phyloP scores from a whole-genome alignment of 148 eudicot genomes.

The Gaultheria prostrata region DNA sequence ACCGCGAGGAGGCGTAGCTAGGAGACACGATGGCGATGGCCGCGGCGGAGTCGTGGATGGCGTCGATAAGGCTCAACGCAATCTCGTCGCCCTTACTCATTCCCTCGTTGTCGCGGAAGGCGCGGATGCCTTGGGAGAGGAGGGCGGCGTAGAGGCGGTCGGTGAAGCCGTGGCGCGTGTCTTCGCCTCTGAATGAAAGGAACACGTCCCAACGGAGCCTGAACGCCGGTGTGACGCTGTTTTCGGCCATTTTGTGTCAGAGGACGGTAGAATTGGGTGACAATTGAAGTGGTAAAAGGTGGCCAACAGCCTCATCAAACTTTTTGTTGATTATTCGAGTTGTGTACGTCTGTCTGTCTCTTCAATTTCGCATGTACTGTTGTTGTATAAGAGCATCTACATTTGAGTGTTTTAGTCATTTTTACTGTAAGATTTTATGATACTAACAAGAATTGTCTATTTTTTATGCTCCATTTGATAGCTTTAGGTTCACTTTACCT shows the following conservation, averaged over 20 bases:
- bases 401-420: no score
- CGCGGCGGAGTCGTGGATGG: conserved; percentile 46
- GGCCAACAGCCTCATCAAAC: no score
- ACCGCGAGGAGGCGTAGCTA: conserved; percentile 39
- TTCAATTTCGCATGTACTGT: no score
- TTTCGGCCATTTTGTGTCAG: background rate
- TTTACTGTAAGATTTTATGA: no score
- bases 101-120: conserved; percentile 39
- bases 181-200: conserved; percentile 43
- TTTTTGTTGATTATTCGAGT: no score
- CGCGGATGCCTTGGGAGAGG: conserved; percentile 19
- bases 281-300: no score
- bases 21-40: conserved; percentile 42
- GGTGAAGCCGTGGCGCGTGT: conserved; percentile 36
- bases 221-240: background rate
- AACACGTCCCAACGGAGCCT: conserved; percentile 42
- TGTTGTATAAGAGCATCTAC: no score
- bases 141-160: conserved; percentile 18
- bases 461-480: no score
- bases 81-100: conserved; percentile 37
- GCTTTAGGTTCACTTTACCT: no score
- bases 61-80: conserved; percentile 28
- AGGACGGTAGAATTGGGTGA: no score
- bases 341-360: no score
- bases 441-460: no score